Evolutionary conservation across 371 early-diverging fungal species (phyloP), one percentile per base, ranked within the genome.

Genomic region (Mortierella sp.): DNA sequence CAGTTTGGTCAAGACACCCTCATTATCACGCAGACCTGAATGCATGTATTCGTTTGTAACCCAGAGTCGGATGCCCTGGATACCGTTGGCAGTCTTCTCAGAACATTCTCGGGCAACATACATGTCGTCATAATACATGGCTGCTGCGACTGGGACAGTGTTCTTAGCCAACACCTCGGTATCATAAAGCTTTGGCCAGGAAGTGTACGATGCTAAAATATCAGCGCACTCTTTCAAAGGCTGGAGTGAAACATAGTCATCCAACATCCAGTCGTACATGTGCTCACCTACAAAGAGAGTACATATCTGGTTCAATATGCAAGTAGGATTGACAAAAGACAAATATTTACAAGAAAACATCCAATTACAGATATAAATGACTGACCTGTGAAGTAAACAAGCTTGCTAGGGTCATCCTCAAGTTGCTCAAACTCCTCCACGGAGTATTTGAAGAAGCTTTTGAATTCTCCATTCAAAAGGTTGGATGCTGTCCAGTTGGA

Each of bases 41-140:
- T 93, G 94, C 62, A 89, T 91, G 85, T 86, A 93, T 79, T 93
- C 92, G 74, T 93, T 93, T 5, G 94, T 93, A 62, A 93, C 87
- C 91, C 91, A 93, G 64, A 88, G 89, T 57, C 87, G 85, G 75
- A 90, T 90, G 16, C 92, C 91, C 39, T 87, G 76, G 62, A 93
- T 89, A 62, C 75, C 73, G n/a, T 74, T 59, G 18, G 91, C 92
- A 6, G 92, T 89, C 37, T 89, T 75, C 62, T 89, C 91, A n/a
- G 92, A 93, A 52, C 90, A 83, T 49, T 88, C 76, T 55, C 88
- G 85, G 68, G 91, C 92, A 11, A 81, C 85, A 80, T 84, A 89
- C 90, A 91, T 91, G 77, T 94, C 94, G 74, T 94, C 91, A 76
- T 90, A 94, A 62, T 93, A 94, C 65, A 87, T 85, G n/a, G 89